Conservation (phyloP, 805 yeast species). For the Ogataea wickerhamii region DNA sequence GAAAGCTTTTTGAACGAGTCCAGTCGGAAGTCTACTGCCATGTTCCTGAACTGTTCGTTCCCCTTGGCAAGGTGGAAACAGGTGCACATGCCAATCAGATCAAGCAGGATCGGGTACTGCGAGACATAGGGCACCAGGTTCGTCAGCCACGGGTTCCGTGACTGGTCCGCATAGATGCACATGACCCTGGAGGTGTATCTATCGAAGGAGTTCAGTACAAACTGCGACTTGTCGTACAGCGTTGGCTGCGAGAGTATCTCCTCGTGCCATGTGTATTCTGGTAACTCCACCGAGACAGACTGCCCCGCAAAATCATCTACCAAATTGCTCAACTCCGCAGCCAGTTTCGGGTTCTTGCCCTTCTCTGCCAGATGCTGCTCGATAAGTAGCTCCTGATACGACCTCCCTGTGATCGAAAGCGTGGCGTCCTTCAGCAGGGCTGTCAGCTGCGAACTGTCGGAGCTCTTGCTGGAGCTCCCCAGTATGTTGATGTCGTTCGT, state of each 20-base stretch:
- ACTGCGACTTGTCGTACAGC: slow-evolving; percentile 6
- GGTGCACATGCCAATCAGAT: slow-evolving; percentile 15
- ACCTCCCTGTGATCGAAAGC: slow-evolving; percentile 16
- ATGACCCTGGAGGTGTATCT: slow-evolving; percentile 11
- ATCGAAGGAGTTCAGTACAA: slow-evolving; percentile 16
- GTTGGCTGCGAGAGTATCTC: neutral
- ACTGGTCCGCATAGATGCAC: slow-evolving; percentile 9
- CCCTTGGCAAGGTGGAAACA: slow-evolving; percentile 14
- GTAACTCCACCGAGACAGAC: neutral
- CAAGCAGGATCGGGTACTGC: slow-evolving; percentile 13
- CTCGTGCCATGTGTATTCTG: neutral
- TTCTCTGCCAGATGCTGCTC: slow-evolving; percentile 14
- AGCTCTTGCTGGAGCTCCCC: neutral
- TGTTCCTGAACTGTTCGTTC: slow-evolving; percentile 3
- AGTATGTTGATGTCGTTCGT: neutral
- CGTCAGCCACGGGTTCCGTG: slow-evolving; percentile 16
- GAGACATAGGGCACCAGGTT: slow-evolving; percentile 9
- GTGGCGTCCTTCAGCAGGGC: slow-evolving; percentile 13
- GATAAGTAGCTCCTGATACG: slow-evolving; percentile 14
- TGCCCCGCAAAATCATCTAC: slow-evolving; percentile 7
- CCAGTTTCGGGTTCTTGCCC: slow-evolving; percentile 18
- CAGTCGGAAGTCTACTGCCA: slow-evolving; percentile 14
- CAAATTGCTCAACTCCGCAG: slow-evolving; percentile 12
- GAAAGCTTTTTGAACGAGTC: slow-evolving; percentile 13
- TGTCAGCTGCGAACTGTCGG: slow-evolving; percentile 4